Base-by-base conservation (phyloP, 2,329 filamentous ascomycete genomes). In the Coniella lustricola region DNA sequence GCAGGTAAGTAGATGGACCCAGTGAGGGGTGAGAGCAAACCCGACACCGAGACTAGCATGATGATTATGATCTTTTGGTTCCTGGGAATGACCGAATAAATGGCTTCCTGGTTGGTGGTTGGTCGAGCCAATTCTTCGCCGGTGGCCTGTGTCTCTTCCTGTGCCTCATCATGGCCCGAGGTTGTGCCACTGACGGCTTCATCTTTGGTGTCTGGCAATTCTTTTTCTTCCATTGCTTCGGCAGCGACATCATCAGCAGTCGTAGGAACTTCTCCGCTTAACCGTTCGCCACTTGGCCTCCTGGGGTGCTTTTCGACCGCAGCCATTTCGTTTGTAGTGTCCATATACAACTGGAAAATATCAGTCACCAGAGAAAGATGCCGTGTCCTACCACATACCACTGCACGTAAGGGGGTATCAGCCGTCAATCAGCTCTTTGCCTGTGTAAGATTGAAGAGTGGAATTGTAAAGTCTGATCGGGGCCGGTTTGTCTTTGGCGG, bases 1-100 rank as follows among this genome's bases (percentile, higher is more conserved):
- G 68, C 69, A 2, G 70, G 70, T 43, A 71, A 70, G 57, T 73
- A 62, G 16, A 58, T 55, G 39, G 55, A 50, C 55, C 43, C 37
- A 3, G 48, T 46, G 14, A 50, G 32, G 1, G 48, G 48, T 12
- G 43, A 46, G 17, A 50, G 31, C 2, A 43, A 12, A 18, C 43
- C 42, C 21, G 43, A 17, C 18, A 32, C 25, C 12, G 48, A 18
- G 5, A 50, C 48, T 7, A 45, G n/a, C 7, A 41, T 13, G 10
- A 50, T 36, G 7, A 50, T 46, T 4, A 42, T 20, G 21, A 38
- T 3, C 20, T 36, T 50, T 31, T 46, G 43, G 9, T n/a, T 29
- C 25, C 7, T 32, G 7, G 48, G 42, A 21, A 50, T 46, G 16
- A 50, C 43, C 10, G 48, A 50, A 17, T 50, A 42, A 7, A 45